phyloP scores from a whole-genome alignment of 1,284 basidiomycete species.

The Leccinum fuscescens region DNA sequence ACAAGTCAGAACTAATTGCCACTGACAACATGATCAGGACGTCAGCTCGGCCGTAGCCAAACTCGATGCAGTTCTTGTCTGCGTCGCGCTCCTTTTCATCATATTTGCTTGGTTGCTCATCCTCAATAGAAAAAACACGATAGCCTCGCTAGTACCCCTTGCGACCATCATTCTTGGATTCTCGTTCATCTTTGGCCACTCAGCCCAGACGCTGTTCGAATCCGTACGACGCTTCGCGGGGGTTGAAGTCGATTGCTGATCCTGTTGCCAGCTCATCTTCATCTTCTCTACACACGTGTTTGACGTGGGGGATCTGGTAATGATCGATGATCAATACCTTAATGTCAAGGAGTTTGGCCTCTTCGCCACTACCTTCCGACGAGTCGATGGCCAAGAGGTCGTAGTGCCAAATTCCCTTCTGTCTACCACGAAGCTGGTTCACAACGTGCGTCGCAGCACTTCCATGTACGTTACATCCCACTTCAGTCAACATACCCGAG shows the following conservation, averaged over 20 bases:
- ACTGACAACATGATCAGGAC: conserved; percentile 43
- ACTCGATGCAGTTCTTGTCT: conserved; percentile 71
- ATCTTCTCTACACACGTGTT: conserved; percentile 83
- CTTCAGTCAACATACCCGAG: conserved; percentile 4
- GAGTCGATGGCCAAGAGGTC: conserved; percentile 78
- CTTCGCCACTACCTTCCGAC: conserved; percentile 77
- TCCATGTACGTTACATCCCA: conserved; percentile 54
- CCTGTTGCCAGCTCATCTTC: conserved; percentile 59
- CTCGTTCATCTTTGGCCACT: conserved; percentile 81
- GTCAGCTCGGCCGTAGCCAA: conserved; percentile 72
- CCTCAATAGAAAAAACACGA: conserved; percentile 68
- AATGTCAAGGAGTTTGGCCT: conserved; percentile 75
- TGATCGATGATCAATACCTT: conserved; percentile 57
- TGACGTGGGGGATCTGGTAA: conserved; percentile 75
- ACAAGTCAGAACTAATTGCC: neutral
- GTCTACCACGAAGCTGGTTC: conserved; percentile 71
- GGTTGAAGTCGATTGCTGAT: neutral
- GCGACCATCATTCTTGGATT: conserved; percentile 80
- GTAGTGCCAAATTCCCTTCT: conserved; percentile 81
- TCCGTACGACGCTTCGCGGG: conserved; percentile 46
- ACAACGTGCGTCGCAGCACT: conserved; percentile 72
- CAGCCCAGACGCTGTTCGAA: conserved; percentile 80
- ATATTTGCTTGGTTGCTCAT: conserved; percentile 78
- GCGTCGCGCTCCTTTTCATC: conserved; percentile 57
- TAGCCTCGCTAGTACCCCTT: conserved; percentile 78